A percentile compares a stretch with the other conserved stretches of the same genome.
Evolutionary conservation across 768 basidiomycete genomes (phyloP).

Genomic region (Hirschioporus abietinus): DNA sequence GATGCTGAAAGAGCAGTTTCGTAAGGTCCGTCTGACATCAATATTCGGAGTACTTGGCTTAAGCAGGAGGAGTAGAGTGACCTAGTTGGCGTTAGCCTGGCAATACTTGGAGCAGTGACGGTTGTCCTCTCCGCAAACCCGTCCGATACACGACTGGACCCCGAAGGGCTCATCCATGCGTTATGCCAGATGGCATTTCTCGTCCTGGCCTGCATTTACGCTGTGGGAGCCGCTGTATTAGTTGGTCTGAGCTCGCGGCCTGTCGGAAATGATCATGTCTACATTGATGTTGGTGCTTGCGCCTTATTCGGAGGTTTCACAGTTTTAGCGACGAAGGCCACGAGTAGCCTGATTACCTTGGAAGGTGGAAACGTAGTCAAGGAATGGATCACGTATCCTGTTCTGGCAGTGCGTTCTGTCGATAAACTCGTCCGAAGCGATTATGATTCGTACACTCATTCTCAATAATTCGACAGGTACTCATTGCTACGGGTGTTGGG

Average conservation of each 20-base stretch:
- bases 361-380: constrained; percentile 73
- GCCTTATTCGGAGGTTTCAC: constrained; percentile 93
- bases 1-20: constrained; percentile 78
- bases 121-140: constrained; percentile 82
- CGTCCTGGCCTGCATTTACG: constrained; percentile 63
- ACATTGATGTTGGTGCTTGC: constrained; percentile 84
- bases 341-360: constrained; percentile 79
- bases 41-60: constrained; percentile 7
- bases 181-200: constrained; percentile 70
- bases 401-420: constrained; percentile 39
- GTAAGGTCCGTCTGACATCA: constrained; percentile 43
- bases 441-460: not conserved
- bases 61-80: constrained; percentile 51
- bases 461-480: constrained; percentile 39
- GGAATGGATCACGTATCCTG: constrained; percentile 79
- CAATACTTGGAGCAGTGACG: constrained; percentile 84
- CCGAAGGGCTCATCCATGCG: constrained; percentile 60
- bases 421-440: not conserved
- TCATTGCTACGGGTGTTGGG: constrained; percentile 68
- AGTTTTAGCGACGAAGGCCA: constrained; percentile 87
- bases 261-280: constrained; percentile 62
- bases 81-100: constrained; percentile 70
- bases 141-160: constrained; percentile 65
- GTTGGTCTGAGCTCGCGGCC: constrained; percentile 59
- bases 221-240: constrained; percentile 51